Evolutionary conservation across 495 filamentous ascomycete species (phyloP), one percentile per base, ranked within the genome.

Genomic region (Penicillium coffeae): DNA sequence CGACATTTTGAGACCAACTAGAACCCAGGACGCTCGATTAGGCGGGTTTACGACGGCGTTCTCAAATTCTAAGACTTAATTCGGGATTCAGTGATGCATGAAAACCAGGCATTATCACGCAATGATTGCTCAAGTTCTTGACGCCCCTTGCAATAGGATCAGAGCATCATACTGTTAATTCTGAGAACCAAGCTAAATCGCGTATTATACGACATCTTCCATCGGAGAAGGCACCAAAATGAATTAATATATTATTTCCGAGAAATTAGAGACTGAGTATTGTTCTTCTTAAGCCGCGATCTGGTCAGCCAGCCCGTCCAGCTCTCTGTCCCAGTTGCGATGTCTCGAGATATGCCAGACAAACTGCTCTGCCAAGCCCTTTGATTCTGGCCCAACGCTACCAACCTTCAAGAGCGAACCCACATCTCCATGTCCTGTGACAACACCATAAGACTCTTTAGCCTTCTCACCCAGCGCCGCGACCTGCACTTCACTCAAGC

Each of bases 301-400:
- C 45, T 61, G 55, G 40, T 64, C 64, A 8, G 54, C 52, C 51
- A 90, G 65, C 0, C 87, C 87, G 58, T 86, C 79, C 69, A 88
- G 36, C 75, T 92, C 88, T 20, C 88, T 66, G 38, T 83, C 68
- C 69, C 81, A 91, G 54, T 86, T 85, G 44, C 80, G 72, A 49
- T 91, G 87, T 59, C 76, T 73, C 16, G 83, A 79, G 48, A 92
- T 79, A 15, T 78, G 73, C 61, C 76, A 86, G 42, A 77, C 68
- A 59, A 80, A 89, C 66, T 76, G 82, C 69, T 84, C 79, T 48
- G 86, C 55, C 51, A 92, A 82, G 13, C 77, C 79, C 50, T 72
- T 77, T 2, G 81, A 74, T 12, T 83, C 80, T 3, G 59, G 48
- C n/a, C 45, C 56, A n/a, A 61, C 22, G 19, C 56, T 45, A 0